These are phyloP conservation scores for Volvox africanus DNA, from an alignment of 139 green algal species.

Conservation along the genomic window DNA sequence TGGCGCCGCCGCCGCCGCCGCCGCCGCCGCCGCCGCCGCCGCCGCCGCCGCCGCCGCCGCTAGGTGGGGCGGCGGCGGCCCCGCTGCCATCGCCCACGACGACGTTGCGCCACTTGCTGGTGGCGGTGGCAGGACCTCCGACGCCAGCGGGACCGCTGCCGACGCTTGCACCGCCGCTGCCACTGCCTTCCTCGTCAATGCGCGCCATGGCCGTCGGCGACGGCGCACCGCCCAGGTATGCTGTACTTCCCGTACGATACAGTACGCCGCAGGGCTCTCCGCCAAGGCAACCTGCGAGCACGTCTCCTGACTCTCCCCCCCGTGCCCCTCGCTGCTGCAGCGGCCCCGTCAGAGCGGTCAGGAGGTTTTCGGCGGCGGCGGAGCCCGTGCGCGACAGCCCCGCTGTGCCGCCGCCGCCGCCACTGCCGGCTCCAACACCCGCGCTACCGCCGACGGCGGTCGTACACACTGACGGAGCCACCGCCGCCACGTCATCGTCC, in stretches of 20 bases:
- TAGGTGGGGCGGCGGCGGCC: not conserved
- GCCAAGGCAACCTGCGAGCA: not conserved
- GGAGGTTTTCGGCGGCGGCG: conserved; percentile 28
- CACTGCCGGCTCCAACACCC: not conserved
- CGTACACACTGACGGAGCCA: conserved; percentile 20
- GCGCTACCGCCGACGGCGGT: not conserved
- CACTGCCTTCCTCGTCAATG: conserved; percentile 43
- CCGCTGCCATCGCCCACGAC: not conserved
- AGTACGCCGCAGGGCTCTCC: not conserved
- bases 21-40: not conserved
- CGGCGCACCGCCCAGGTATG: not conserved
- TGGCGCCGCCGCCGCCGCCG: conserved; percentile 11
- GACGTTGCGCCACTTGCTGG: conserved; percentile 33
- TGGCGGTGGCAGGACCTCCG: not conserved
- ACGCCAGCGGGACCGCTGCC: not conserved
- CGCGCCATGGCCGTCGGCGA: conserved; percentile 16
- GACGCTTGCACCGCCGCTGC: not conserved
- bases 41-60: conserved; percentile 3
- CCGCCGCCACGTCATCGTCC: conserved; percentile 51
- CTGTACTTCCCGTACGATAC: conserved; percentile 27
- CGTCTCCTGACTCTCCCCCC: conserved; percentile 3
- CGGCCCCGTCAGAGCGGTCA: conserved; percentile 7
- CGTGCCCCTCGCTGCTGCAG: not conserved
- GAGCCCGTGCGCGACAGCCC: conserved; percentile 25
- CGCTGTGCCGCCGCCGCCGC: not conserved